Base-by-base conservation (phyloP, 345 rosid species). In the Bruguiera sexangula region DNA sequence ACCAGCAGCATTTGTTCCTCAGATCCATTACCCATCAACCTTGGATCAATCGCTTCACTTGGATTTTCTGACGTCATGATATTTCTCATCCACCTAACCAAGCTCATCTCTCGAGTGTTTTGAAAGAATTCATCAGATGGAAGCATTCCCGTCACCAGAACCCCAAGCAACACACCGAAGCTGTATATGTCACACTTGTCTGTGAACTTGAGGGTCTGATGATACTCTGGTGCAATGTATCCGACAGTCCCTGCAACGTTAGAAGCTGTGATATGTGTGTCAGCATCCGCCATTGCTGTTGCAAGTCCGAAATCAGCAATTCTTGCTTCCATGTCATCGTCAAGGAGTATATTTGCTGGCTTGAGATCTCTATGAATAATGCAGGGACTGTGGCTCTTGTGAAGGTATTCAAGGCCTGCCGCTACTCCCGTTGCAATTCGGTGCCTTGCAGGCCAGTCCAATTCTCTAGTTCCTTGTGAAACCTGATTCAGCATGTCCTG, bases 271-370 rank as follows among this genome's bases (percentile, higher is more conserved):
- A 89, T 34, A 57, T 92, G 97, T 2, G 97, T 89, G 21, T 66
- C 7, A 20, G 89, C 82, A 68, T 95, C 96, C 0, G 96, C 92
- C 85, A 93, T 83, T 34, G 84, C 76, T 69, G 85, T 87, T 26
- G 98, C 97, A 6, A 91, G 88, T 26, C 97, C 97, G 20, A 92
- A 95, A 82, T 92, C 97, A 0, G 97, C 84, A 21, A 95, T 95
- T 65, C 93, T 77, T 16, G 97, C 96, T 79, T 94, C 98, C 96
- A 91, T 85, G 62, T 91, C 89, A 56, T 94, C 97, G 43, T 91
- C 97, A 3, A 94, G 91, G 60, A 94, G 91, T 60, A 93, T 68
- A 22, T 94, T 94, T 6, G 91, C 97, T 1, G 98, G 98, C 82
- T 94, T 94, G 24, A 94, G 79, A 81, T 94, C 97, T 73, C 97